phyloP scores from a whole-genome alignment of 345 rosid genomes.

The Excoecaria cochinchinensis region DNA sequence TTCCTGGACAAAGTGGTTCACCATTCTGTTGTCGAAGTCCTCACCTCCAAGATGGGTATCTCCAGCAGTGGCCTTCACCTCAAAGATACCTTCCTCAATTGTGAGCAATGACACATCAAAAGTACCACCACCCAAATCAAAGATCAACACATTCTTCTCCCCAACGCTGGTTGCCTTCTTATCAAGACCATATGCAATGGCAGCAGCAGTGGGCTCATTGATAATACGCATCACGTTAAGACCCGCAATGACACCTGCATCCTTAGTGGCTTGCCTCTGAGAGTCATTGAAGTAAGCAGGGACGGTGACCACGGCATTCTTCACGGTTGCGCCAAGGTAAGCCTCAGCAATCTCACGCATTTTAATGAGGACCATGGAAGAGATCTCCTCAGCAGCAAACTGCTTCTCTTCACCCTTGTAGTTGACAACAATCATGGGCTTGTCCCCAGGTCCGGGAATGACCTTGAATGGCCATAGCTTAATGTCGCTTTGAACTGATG shows the following conservation, averaged over 20 bases:
- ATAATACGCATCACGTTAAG: conserved; percentile 12
- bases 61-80: conserved; percentile 18
- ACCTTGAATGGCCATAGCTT: background rate
- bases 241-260: background rate
- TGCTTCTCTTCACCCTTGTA: background rate
- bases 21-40: conserved; percentile 22
- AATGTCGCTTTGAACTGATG: background rate
- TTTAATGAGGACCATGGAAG: background rate
- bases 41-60: conserved; percentile 20
- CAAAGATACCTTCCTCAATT: conserved; percentile 12
- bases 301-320: background rate
- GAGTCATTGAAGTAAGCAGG: background rate
- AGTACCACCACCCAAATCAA: conserved; percentile 20
- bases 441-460: background rate
- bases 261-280: background rate
- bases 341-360: background rate
- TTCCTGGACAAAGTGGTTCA: conserved; percentile 25
- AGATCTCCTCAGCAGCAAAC: background rate
- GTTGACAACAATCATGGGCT: background rate
- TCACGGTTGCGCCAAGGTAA: background rate
- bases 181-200: conserved; percentile 17
- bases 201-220: conserved; percentile 22
- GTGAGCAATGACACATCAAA: conserved; percentile 16
- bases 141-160: conserved; percentile 16
- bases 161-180: conserved; percentile 11